phyloP scores from a whole-genome alignment of 164 flowering plant genomes.

The Sextonia rubra region DNA sequence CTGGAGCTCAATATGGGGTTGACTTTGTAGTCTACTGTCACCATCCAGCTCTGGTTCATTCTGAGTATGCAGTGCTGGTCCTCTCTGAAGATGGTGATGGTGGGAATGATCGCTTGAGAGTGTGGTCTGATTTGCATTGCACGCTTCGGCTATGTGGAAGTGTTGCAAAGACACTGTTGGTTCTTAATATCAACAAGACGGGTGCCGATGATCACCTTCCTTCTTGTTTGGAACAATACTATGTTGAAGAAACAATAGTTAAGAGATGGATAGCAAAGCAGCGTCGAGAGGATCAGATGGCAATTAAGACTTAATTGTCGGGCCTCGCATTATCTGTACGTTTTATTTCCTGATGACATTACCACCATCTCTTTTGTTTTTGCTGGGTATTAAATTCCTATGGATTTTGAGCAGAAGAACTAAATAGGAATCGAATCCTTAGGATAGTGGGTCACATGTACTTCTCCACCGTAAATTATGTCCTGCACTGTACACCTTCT shows the following conservation, averaged over 20 bases:
- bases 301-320: background rate
- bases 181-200: constrained; percentile 34
- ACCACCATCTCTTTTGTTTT: no score
- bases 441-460: no score
- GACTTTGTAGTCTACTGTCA: constrained; percentile 77
- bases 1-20: constrained; percentile 72
- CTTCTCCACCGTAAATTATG: no score
- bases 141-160: constrained; percentile 59
- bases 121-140: constrained; percentile 68
- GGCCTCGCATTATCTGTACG: no score
- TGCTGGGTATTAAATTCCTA: no score
- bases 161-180: constrained; percentile 69
- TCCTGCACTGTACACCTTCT: no score
- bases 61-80: constrained; percentile 69
- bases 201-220: constrained; percentile 24
- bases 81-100: constrained; percentile 30
- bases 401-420: no score
- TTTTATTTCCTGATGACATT: no score
- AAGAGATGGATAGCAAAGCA: constrained; percentile 69
- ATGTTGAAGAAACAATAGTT: constrained; percentile 47
- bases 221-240: constrained; percentile 37
- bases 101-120: constrained; percentile 38
- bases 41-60: constrained; percentile 71
- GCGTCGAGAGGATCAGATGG: constrained; percentile 42
- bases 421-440: no score